Percentiles rank a stretch among this genome's conserved stretches.
Evolutionary conservation across 768 basidiomycete species (phyloP).

Genomic region (Mycena albidolilacea): DNA sequence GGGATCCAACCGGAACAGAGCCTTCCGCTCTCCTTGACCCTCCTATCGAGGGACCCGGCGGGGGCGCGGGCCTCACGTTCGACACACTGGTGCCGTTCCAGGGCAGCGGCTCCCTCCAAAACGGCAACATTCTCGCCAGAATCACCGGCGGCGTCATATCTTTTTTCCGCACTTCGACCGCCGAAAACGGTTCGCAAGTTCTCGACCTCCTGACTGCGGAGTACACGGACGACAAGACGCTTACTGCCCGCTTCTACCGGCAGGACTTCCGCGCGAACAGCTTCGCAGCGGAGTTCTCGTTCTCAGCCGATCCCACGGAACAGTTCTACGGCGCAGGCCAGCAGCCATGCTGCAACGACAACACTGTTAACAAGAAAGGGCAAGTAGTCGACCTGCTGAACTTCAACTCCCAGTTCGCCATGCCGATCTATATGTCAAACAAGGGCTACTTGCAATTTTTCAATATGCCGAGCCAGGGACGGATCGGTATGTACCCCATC

Average conservation of each 20-base stretch:
- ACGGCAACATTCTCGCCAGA: constrained; percentile 50
- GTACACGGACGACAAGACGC: constrained; percentile 51
- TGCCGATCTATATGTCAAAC: constrained; percentile 56
- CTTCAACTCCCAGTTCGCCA: constrained; percentile 53
- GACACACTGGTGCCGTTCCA: constrained; percentile 48
- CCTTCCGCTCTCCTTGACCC: constrained; percentile 54
- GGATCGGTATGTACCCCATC: constrained; percentile 44
- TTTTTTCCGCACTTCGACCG: constrained; percentile 49
- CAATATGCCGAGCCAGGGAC: constrained; percentile 55
- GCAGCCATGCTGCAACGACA: constrained; percentile 55
- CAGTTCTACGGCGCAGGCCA: constrained; percentile 55
- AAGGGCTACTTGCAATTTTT: constrained; percentile 57
- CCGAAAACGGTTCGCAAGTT: constrained; percentile 43
- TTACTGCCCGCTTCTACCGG: constrained; percentile 48
- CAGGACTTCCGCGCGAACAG: constrained; percentile 51
- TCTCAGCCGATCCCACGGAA: constrained; percentile 50
- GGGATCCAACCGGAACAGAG: constrained; percentile 53
- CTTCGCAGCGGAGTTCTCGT: constrained; percentile 51
- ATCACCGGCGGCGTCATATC: constrained; percentile 46
- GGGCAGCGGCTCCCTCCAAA: constrained; percentile 49
- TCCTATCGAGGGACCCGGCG: constrained; percentile 53
- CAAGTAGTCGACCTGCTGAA: constrained; percentile 56
- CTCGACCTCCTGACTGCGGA: constrained; percentile 46
- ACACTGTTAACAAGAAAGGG: constrained; percentile 56
- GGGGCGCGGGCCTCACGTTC: constrained; percentile 47